Conservation (phyloP, 306 rosid genomes). For the Crotalaria pallida region DNA sequence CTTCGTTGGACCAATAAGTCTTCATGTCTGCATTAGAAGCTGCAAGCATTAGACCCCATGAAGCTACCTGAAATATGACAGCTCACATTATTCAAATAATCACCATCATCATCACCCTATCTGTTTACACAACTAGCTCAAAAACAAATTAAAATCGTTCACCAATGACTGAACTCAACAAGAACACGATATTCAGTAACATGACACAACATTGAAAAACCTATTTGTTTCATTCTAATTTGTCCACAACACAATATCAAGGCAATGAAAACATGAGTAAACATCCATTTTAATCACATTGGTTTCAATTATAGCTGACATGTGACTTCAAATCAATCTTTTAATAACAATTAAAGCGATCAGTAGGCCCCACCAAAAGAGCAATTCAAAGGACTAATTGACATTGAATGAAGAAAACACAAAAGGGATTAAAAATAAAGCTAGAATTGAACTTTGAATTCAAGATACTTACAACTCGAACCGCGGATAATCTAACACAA, state of each 20-base stretch:
- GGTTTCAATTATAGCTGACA: neutral
- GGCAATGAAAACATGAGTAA: neutral
- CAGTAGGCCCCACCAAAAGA: no score
- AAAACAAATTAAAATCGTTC: slow-evolving; percentile 16
- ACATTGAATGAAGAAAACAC: neutral
- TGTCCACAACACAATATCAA: neutral
- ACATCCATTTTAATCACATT: neutral
- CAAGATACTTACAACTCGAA: slow-evolving; percentile 48
- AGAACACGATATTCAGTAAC: neutral
- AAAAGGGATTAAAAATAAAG: neutral
- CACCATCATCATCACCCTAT: neutral
- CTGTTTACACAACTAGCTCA: neutral
- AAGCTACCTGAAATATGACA: slow-evolving; percentile 51
- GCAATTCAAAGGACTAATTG: no score
- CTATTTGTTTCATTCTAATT: neutral
- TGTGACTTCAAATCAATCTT: neutral
- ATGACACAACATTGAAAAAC: neutral
- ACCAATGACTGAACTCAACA: neutral
- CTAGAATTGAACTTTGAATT: neutral
- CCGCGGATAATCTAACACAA: slow-evolving; percentile 51
- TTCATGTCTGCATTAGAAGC: slow-evolving; percentile 49
- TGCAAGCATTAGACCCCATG: slow-evolving; percentile 68
- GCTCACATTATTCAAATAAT: slow-evolving; percentile 2
- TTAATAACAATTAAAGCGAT: no score
- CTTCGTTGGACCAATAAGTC: slow-evolving; percentile 50